A percentile compares a stretch with the other conserved stretches of the same genome.
These are phyloP conservation scores for Hylodesmum podocarpum DNA, from an alignment of 306 rosid species.

Conservation along the genomic window DNA sequence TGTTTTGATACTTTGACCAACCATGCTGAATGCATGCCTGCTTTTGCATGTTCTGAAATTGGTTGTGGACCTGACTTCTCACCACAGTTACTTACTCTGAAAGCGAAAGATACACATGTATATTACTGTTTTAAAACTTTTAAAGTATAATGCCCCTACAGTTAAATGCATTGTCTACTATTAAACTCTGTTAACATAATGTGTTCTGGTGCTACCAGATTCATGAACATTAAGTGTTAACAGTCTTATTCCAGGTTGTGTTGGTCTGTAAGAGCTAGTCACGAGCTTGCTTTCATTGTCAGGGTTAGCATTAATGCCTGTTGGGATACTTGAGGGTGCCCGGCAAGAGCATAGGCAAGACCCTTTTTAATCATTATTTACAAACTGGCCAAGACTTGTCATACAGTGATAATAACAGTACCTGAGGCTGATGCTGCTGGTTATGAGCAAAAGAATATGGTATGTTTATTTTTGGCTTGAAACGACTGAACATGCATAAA, in stretches of 20 bases:
- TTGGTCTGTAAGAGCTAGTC: background rate
- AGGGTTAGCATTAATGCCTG: conserved; percentile 25
- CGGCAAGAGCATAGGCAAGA: background rate
- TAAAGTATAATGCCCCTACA: background rate
- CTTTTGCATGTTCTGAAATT: conserved; percentile 15
- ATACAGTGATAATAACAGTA: background rate
- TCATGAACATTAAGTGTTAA: conserved; percentile 39
- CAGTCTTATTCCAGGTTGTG: conserved; percentile 25
- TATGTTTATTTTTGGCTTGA: too few relatives aligned
- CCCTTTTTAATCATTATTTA: background rate
- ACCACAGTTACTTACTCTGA: background rate
- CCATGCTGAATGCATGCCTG: background rate
- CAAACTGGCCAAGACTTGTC: background rate
- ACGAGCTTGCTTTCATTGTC: conserved; percentile 26
- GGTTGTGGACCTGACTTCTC: conserved; percentile 29
- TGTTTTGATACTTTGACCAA: conserved; percentile 24
- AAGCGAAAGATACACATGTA: conserved; percentile 20
- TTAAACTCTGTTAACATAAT: conserved; percentile 4
- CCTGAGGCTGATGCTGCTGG: background rate
- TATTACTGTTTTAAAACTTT: background rate
- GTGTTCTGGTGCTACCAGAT: conserved; percentile 23
- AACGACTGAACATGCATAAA: too few relatives aligned
- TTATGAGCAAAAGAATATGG: too few relatives aligned
- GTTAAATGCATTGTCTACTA: conserved; percentile 18
- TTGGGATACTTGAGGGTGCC: conserved; percentile 21